A percentile compares a stretch with the other conserved stretches of the same genome.
These are phyloP conservation scores for Penicillium vulpinum DNA, from an alignment of 2,329 filamentous ascomycete species.

Conservation along the genomic window DNA sequence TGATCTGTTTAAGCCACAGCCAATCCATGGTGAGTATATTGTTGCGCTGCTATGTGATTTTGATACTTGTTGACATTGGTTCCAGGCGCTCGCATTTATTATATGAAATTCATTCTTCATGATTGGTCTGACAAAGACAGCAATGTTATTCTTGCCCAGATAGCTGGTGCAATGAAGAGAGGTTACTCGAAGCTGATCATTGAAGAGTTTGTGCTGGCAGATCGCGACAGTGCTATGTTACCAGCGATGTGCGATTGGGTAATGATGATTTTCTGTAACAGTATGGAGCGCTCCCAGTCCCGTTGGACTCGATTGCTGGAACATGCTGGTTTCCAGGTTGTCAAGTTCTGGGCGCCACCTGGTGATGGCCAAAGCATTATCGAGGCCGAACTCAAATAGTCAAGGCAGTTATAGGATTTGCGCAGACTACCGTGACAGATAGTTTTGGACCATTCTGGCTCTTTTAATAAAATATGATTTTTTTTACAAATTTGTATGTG, in stretches of 20 bases:
- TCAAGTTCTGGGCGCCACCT: constrained; percentile 12
- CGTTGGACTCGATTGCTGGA: constrained; percentile 38
- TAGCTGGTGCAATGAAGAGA: constrained; percentile 31
- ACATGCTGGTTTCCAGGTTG: constrained; percentile 35
- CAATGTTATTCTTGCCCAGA: constrained; percentile 31
- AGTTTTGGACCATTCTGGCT: neutral
- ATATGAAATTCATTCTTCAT: constrained; percentile 42
- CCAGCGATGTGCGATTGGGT: constrained; percentile 29
- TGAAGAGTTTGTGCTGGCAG: constrained; percentile 42
- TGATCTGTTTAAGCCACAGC: constrained; percentile 16
- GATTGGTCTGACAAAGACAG: constrained; percentile 40
- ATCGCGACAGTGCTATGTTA: constrained; percentile 27
- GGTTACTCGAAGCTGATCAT: constrained; percentile 43
- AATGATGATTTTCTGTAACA: constrained; percentile 37
- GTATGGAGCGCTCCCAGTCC: constrained; percentile 33
- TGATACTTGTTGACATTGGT: neutral
- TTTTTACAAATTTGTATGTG: neutral
- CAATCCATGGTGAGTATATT: constrained; percentile 13
- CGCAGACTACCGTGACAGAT: neutral
- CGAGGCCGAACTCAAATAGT: constrained; percentile 8
- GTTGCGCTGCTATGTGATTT: neutral
- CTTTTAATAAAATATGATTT: neutral
- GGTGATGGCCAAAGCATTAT: constrained; percentile 9
- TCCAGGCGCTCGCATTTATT: constrained; percentile 38
- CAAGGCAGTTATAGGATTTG: no score